Evolutionary conservation across 1,284 basidiomycete species (phyloP), one percentile per base, ranked within the genome.

Genomic region (Fomitopsis palustris): DNA sequence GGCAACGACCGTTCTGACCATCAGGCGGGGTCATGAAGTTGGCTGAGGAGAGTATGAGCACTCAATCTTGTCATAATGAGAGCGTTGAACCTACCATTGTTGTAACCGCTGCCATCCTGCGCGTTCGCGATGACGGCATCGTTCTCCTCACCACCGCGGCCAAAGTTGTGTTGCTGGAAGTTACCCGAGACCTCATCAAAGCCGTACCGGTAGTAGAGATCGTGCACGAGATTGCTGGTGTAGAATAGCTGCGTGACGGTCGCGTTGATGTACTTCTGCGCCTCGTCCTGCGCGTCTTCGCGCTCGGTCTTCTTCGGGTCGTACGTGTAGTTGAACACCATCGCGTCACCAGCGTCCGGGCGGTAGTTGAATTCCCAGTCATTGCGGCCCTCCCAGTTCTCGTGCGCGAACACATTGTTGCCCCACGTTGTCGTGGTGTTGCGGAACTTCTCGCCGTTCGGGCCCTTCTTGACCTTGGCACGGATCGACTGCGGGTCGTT

Each of bases 101-200:
- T 95, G 77, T 85, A 95, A 3, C 95, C 95, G 23, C 87, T 90
- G 45, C 95, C 95, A 69, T 97, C 95, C 75, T 97, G 95, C 1
- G 96, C 95, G 68, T 96, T 96, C 57, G 93, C 88, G 64, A 97
- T 94, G 63, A 98, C 93, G 45, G 87, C 95, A 67, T 98, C 96
- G 62, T 85, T 84, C 69, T 92, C 95, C 59, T 78, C 77, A 42
- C 96, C 96, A 35, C 95, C 96, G 54, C 88, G 86, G 1, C 87
- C 93, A 70, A 95, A 95, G 85, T 98, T 98, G 82, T 93, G 82
- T 72, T 96, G 92, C 76, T 98, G 96, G 88, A 98, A 98, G 83
- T 98, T 98, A 39, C 96, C 95, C 3, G 93, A 81, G 8, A 84
- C 81, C 74, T 98, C 95, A 70, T 92, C 91, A 74, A 98, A 97